A percentile compares a stretch with the other conserved stretches of the same genome.
phyloP scores from a whole-genome alignment of 2,329 filamentous ascomycete species.

The Hortaea sp. region DNA sequence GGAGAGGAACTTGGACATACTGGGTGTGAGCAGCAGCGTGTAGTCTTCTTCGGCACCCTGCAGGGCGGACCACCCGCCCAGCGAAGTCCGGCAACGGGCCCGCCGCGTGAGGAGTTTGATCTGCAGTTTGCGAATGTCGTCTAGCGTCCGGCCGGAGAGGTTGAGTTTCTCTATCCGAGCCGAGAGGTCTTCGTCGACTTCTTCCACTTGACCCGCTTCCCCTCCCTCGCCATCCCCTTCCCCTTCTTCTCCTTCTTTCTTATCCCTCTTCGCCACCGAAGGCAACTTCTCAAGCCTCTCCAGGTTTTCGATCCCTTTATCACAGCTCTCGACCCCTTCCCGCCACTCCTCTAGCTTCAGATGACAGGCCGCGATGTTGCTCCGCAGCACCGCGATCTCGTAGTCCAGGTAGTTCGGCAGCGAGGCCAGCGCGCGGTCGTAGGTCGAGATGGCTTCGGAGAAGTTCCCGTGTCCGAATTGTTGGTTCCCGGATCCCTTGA shows the following conservation, averaged over 20 bases:
- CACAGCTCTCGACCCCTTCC: slow-evolving; percentile 64
- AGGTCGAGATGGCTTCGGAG: slow-evolving; percentile 68
- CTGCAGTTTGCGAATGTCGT: slow-evolving; percentile 66
- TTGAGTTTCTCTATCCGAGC: slow-evolving; percentile 34
- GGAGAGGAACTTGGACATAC: slow-evolving; percentile 50
- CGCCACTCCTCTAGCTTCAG: slow-evolving; percentile 81
- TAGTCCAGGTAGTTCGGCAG: slow-evolving; percentile 81
- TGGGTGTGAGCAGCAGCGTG: slow-evolving; percentile 43
- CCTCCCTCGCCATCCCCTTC: slow-evolving; percentile 11
- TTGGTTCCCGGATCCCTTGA: slow-evolving; percentile 67
- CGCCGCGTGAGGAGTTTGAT: slow-evolving; percentile 75
- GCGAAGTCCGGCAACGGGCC: slow-evolving; percentile 57
- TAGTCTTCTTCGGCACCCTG: slow-evolving; percentile 76
- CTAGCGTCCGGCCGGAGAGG: slow-evolving; percentile 32
- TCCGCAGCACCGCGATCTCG: slow-evolving; percentile 75
- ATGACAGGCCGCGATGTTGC: slow-evolving; percentile 83
- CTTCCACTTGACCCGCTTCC: slow-evolving; percentile 30
- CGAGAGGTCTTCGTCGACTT: slow-evolving; percentile 37
- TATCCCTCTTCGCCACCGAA: background rate
- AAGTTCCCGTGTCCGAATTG: slow-evolving; percentile 67
- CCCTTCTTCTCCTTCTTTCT: slow-evolving; percentile 7
- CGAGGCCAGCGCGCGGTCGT: slow-evolving; percentile 66
- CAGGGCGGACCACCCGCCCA: slow-evolving; percentile 69
- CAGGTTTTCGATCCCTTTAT: slow-evolving; percentile 61
- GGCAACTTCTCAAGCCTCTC: slow-evolving; percentile 47